A percentile compares a stretch with the other conserved stretches of the same genome.
phyloP scores from a whole-genome alignment of 2,329 filamentous ascomycete genomes.

The Epichloe sylvatica region DNA sequence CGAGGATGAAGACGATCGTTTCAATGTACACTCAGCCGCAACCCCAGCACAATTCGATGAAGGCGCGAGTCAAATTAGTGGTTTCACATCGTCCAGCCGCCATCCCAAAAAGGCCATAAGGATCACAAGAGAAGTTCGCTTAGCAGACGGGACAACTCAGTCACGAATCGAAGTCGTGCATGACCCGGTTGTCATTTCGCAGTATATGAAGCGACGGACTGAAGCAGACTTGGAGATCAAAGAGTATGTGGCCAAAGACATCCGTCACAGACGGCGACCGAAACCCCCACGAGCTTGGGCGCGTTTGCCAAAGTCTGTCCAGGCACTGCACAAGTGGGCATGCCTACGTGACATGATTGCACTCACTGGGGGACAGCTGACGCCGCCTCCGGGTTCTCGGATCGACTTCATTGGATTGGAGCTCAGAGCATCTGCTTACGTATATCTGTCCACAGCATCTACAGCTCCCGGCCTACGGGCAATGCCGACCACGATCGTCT shows the following conservation, averaged over 20 bases:
- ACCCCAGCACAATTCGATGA: conserved; percentile 61
- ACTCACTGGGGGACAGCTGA: conserved; percentile 9
- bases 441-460: conserved; percentile 30
- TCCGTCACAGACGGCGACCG: conserved; percentile 3
- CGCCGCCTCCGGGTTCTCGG: conserved; percentile 16
- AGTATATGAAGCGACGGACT: conserved; percentile 69
- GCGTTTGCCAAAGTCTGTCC: conserved; percentile 8
- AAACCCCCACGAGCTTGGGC: conserved; percentile 8
- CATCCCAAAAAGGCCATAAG: conserved; percentile 51
- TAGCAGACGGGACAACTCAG: conserved; percentile 37
- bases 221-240: conserved; percentile 57
- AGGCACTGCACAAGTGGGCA: conserved; percentile 11
- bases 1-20: conserved; percentile 50
- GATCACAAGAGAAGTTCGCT: conserved; percentile 52
- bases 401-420: conserved; percentile 21
- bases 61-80: conserved; percentile 64
- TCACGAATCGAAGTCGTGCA: conserved; percentile 55
- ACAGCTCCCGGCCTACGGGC: conserved; percentile 33
- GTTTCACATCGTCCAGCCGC: conserved; percentile 50
- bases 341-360: conserved; percentile 7
- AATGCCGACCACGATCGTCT: conserved; percentile 38
- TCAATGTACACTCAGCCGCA: conserved; percentile 57
- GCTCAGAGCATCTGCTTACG: conserved; percentile 24
- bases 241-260: conserved; percentile 41
- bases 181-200: conserved; percentile 74